These are phyloP conservation scores for Saccharomyces hybrid DNA, from an alignment of 1,139 yeast genomes.

Conservation along the genomic window DNA sequence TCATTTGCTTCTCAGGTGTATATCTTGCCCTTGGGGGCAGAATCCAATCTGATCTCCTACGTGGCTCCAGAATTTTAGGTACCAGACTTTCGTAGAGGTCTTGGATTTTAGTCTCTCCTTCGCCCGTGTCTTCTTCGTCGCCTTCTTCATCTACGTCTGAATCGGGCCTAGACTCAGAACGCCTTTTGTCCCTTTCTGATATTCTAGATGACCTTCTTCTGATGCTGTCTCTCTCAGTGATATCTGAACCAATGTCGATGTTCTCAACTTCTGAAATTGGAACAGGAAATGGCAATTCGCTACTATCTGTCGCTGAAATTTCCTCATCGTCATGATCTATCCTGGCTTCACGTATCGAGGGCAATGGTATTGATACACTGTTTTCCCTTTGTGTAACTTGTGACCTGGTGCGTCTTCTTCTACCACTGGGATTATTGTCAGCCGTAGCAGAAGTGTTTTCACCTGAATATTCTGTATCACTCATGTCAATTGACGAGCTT, in stretches of 20 bases:
- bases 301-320: neutral
- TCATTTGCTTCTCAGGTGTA: slow-evolving; percentile 30
- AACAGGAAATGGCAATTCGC: neutral
- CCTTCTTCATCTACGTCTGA: slow-evolving; percentile 1
- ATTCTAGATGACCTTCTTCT: slow-evolving; percentile 27
- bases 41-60: slow-evolving; percentile 32
- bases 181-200: slow-evolving; percentile 10
- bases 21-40: slow-evolving; percentile 27
- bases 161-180: neutral
- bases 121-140: slow-evolving; percentile 4
- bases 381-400: neutral
- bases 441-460: neutral
- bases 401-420: slow-evolving; percentile 1
- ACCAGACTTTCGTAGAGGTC: slow-evolving; percentile 29
- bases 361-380: neutral
- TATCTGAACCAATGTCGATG: slow-evolving; percentile 2
- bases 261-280: neutral
- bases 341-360: neutral
- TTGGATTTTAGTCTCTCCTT: slow-evolving; percentile 10
- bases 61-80: slow-evolving; percentile 25
- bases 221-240: neutral
- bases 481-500: neutral
- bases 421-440: neutral
- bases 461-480: neutral
- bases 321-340: neutral